phyloP scores from a whole-genome alignment of 176 grass and related monocot species.

The Triticum urartu region DNA sequence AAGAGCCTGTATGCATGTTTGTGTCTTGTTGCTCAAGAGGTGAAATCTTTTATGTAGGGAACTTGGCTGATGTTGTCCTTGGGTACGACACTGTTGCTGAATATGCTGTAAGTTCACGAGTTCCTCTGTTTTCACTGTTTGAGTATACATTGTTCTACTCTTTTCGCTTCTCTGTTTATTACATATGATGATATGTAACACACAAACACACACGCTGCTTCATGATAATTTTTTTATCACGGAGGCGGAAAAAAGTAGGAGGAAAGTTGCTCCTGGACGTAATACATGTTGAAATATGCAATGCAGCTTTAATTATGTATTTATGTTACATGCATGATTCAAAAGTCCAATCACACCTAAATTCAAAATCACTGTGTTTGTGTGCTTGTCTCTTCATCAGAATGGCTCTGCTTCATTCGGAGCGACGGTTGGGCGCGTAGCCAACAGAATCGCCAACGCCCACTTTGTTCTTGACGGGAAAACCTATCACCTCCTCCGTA shows the following conservation, averaged over 20 bases:
- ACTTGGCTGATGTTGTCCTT: constrained; percentile 74
- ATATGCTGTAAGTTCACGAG: constrained; percentile 64
- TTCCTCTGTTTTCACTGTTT: background rate
- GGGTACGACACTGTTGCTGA: constrained; percentile 64
- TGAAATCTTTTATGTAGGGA: constrained; percentile 42
- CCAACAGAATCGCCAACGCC: constrained; percentile 61
- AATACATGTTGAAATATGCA: background rate
- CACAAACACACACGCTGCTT: background rate
- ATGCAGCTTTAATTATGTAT: background rate
- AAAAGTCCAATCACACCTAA: background rate
- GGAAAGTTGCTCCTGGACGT: background rate
- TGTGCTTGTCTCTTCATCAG: constrained; percentile 27
- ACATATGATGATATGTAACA: background rate
- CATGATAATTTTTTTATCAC: background rate
- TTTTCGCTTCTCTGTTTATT: background rate
- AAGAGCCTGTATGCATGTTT: background rate
- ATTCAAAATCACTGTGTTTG: background rate
- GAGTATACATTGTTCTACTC: background rate
- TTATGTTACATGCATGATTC: too few relatives aligned
- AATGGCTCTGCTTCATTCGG: constrained; percentile 67
- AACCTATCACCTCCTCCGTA: constrained; percentile 47
- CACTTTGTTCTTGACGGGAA: constrained; percentile 58
- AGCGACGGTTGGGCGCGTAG: constrained; percentile 75
- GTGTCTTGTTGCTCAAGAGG: background rate
- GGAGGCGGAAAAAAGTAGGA: background rate